Evolutionary conservation across 2,329 filamentous ascomycete genomes (phyloP).

Genomic region (Aureobasidium sp.): DNA sequence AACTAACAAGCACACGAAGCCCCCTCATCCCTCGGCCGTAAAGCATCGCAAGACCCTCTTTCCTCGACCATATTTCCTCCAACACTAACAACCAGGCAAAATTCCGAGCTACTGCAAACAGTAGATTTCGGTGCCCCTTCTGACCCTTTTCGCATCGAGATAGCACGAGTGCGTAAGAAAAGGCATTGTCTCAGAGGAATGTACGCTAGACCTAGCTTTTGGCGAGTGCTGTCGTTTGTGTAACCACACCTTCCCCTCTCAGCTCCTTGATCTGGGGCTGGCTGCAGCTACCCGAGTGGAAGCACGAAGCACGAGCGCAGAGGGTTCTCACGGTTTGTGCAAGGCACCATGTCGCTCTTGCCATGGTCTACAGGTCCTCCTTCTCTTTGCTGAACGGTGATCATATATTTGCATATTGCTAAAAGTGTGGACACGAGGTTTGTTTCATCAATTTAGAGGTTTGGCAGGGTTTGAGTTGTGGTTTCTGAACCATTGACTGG

Average conservation of each 20-base stretch:
- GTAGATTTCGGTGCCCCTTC: not conserved
- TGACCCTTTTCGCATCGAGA: not conserved
- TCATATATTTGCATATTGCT: not conserved
- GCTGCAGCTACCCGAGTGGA: slow-evolving; percentile 5
- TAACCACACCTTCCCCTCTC: not conserved
- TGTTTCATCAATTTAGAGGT: not conserved
- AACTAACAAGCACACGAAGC: not conserved
- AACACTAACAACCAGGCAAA: not conserved
- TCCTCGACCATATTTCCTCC: not conserved
- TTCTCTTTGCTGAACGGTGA: not conserved
- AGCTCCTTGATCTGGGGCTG: not conserved
- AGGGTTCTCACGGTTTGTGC: not conserved
- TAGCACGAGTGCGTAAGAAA: not conserved
- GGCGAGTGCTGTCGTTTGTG: not conserved
- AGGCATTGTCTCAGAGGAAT: slow-evolving; percentile 3
- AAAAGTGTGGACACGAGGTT: not conserved
- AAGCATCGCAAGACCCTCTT: too few species aligned
- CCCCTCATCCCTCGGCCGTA: not conserved
- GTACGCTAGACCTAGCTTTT: not conserved
- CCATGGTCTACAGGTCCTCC: not conserved
- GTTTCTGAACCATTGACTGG: too few species aligned
- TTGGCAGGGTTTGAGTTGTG: not conserved
- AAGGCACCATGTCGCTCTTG: not conserved
- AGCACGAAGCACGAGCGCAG: not conserved
- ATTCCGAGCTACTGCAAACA: not conserved